phyloP scores from a whole-genome alignment of 768 basidiomycete genomes.

The Tricholoma sp. region DNA sequence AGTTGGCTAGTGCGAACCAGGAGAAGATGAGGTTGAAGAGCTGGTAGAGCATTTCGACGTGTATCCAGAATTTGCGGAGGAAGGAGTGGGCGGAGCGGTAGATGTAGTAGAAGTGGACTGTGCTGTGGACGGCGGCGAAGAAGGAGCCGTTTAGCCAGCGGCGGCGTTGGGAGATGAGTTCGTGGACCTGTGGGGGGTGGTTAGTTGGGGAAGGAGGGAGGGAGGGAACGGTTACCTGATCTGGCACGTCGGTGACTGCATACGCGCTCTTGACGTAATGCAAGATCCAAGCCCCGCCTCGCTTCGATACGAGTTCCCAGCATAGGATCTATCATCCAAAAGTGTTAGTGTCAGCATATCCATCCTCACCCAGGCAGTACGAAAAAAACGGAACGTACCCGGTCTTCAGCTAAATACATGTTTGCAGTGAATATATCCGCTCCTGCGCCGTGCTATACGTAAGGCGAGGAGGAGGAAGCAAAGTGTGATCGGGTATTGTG shows the following conservation, averaged over 20 bases:
- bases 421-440: slow-evolving; percentile 94
- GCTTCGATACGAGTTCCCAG: slow-evolving; percentile 97
- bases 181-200: slow-evolving; percentile 56
- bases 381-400: slow-evolving; percentile 32
- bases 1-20: slow-evolving; percentile 89
- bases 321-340: slow-evolving; percentile 71
- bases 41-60: slow-evolving; percentile 91
- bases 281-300: slow-evolving; percentile 83
- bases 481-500: background rate
- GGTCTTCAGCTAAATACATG: slow-evolving; percentile 94
- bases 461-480: no score
- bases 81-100: slow-evolving; percentile 86
- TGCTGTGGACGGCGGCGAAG: slow-evolving; percentile 93
- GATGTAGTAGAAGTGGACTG: slow-evolving; percentile 90
- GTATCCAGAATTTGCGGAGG: slow-evolving; percentile 88
- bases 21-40: slow-evolving; percentile 87
- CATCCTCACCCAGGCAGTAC: background rate
- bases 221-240: slow-evolving; percentile 60
- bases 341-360: background rate
- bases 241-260: slow-evolving; percentile 90
- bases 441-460: slow-evolving; percentile 61
- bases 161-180: slow-evolving; percentile 90
- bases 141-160: slow-evolving; percentile 98
- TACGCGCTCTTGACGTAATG: slow-evolving; percentile 97
- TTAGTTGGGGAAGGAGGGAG: no score